Evolutionary conservation across 805 yeast species (phyloP).

Genomic region (Starmerella bacillaris): DNA sequence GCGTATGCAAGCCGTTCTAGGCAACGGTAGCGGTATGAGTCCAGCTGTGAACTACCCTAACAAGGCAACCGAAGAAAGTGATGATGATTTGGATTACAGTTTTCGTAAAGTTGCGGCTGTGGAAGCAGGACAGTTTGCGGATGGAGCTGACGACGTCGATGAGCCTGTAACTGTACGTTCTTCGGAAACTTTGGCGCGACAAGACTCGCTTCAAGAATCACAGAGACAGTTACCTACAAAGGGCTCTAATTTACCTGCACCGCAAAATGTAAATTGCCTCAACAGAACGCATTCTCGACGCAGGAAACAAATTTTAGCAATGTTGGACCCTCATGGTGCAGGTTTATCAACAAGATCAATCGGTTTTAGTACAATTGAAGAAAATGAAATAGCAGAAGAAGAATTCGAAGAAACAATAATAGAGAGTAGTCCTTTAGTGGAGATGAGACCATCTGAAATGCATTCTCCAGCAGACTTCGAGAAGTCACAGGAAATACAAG

Average conservation of each 20-base stretch:
- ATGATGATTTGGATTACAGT: slow-evolving; percentile 5
- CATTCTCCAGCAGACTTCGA: background rate
- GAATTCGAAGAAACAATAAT: too few species aligned
- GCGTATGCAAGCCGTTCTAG: slow-evolving; percentile 15
- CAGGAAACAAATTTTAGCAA: slow-evolving; percentile 8
- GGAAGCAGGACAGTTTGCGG: background rate
- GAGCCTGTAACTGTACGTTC: background rate
- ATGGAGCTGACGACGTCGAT: slow-evolving; percentile 2
- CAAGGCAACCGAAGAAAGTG: slow-evolving; percentile 10
- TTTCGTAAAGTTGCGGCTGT: background rate
- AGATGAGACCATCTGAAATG: background rate
- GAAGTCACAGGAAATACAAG: background rate
- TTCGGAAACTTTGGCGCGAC: slow-evolving; percentile 13
- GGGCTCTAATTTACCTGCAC: slow-evolving; percentile 8
- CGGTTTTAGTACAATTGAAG: slow-evolving; percentile 6
- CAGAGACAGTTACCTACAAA: slow-evolving; percentile 19
- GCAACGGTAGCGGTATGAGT: slow-evolving; percentile 11
- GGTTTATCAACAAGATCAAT: slow-evolving; percentile 1
- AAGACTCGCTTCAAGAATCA: slow-evolving; percentile 21
- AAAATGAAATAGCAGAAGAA: too few species aligned
- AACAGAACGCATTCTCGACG: slow-evolving; percentile 18
- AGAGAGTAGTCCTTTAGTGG: too few species aligned
- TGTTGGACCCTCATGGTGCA: slow-evolving; percentile 15
- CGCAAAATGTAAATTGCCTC: slow-evolving; percentile 7
- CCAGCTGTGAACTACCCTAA: too few species aligned